These are phyloP conservation scores for Rhodotorula sp. DNA, from an alignment of 1,284 basidiomycete genomes.

Conservation along the genomic window DNA sequence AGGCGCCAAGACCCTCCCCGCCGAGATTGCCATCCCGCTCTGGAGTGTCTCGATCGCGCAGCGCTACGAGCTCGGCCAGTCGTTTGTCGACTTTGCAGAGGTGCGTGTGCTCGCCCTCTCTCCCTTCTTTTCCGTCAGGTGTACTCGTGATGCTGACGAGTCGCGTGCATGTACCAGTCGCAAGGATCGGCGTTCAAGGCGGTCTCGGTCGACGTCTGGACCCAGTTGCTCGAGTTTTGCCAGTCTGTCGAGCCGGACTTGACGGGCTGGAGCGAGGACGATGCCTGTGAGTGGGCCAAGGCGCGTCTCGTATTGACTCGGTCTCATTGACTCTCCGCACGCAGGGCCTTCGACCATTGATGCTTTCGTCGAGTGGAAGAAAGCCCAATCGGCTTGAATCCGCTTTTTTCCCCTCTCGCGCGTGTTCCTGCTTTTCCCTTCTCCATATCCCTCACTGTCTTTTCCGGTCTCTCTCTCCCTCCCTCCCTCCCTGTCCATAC, in stretches of 20 bases:
- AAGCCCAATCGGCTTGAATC: conserved; percentile 4
- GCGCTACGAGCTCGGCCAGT: conserved; percentile 17
- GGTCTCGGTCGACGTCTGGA: conserved; percentile 33
- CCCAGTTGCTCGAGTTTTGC: conserved; percentile 30
- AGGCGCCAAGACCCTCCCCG: conserved; percentile 27
- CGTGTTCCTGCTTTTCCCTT: neutral
- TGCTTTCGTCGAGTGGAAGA: conserved; percentile 39
- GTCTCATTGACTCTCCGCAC: neutral
- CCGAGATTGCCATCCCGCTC: conserved; percentile 19
- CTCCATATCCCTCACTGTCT: neutral
- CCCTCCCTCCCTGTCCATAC: too few relatives aligned
- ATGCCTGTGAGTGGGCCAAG: conserved; percentile 25
- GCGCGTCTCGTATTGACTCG: neutral
- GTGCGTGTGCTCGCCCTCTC: neutral
- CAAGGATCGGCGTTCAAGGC: conserved; percentile 32
- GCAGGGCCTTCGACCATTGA: conserved; percentile 39
- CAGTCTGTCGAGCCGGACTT: conserved; percentile 22
- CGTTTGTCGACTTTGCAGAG: conserved; percentile 32
- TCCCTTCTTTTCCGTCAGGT: too few relatives aligned
- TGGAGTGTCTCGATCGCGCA: conserved; percentile 15
- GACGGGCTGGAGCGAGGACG: conserved; percentile 30
- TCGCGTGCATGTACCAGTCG: neutral
- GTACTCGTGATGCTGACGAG: neutral
- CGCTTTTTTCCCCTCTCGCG: neutral
- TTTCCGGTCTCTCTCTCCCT: neutral